phyloP scores from a whole-genome alignment of 1,284 basidiomycete species.

The Ustilago nuda region DNA sequence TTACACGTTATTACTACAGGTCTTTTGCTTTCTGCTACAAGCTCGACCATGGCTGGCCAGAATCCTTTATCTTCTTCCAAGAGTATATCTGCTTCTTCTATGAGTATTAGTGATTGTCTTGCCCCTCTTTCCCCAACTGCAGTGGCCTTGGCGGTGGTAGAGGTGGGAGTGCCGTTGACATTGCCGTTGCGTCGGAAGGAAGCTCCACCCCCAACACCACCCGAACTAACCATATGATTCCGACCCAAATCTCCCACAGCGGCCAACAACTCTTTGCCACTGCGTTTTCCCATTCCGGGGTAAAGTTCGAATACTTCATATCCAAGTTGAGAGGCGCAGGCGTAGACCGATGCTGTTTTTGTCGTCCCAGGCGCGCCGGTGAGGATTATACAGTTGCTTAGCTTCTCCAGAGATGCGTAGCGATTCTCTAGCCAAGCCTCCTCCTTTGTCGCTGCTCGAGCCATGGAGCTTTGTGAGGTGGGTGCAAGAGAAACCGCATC shows the following conservation, averaged over 20 bases:
- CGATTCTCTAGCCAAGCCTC: background rate
- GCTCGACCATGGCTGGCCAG: conserved; percentile 78
- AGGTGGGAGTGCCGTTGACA: background rate
- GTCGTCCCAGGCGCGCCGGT: conserved; percentile 75
- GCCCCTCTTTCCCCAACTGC: conserved; percentile 57
- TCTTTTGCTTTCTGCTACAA: conserved; percentile 57
- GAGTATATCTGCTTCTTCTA: conserved; percentile 97
- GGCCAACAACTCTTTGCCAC: conserved; percentile 80
- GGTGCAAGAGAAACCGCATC: background rate
- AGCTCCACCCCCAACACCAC: conserved; percentile 55
- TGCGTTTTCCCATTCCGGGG: conserved; percentile 85
- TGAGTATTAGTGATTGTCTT: conserved; percentile 86
- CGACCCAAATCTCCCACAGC: conserved; percentile 92
- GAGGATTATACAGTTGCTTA: conserved; percentile 73
- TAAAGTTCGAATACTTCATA: conserved; percentile 98
- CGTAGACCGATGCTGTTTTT: conserved; percentile 66
- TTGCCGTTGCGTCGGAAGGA: conserved; percentile 11
- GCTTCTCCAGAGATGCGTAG: conserved; percentile 19
- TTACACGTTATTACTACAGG: conserved; percentile 66
- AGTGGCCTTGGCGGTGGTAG: background rate
- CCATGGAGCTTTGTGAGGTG: background rate
- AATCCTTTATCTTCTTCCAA: conserved; percentile 91
- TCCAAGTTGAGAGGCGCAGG: conserved; percentile 75
- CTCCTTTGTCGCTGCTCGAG: background rate
- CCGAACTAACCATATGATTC: conserved; percentile 73